A percentile compares a stretch with the other conserved stretches of the same genome.
Conservation (phyloP, 2,329 filamentous ascomycete species). For the Mollisiaceae sp. region DNA sequence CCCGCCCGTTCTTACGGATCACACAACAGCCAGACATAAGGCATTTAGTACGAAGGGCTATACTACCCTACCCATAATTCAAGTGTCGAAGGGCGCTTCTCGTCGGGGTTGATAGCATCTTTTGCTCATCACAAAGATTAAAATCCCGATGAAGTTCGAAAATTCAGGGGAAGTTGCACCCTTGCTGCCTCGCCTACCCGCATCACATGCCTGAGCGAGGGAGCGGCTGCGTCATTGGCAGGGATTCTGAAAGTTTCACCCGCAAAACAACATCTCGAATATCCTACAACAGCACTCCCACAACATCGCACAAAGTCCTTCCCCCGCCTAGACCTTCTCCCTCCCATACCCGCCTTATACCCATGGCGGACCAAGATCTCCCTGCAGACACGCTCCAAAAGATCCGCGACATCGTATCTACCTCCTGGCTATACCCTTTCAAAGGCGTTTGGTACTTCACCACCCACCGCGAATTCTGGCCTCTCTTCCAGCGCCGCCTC, state of each 20-base stretch:
- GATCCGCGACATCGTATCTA: constrained; percentile 37
- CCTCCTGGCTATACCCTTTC: constrained; percentile 56
- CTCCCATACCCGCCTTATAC: background rate
- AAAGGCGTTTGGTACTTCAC: constrained; percentile 84
- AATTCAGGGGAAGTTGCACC: background rate
- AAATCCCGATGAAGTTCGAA: background rate
- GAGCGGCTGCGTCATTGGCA: constrained; percentile 20
- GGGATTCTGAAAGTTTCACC: background rate
- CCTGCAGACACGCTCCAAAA: background rate
- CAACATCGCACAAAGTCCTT: background rate
- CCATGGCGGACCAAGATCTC: background rate
- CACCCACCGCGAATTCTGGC: constrained; percentile 78
- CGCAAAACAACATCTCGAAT: background rate
- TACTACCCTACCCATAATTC: background rate
- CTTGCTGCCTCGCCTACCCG: background rate
- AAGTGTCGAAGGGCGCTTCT: background rate
- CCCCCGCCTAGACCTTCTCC: background rate
- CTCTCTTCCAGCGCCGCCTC: constrained; percentile 77
- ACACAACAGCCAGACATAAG: too few species aligned
- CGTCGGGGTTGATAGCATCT: background rate
- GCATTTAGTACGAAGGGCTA: too few species aligned
- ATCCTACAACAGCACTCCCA: background rate
- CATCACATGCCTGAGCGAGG: background rate
- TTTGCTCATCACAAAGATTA: background rate
- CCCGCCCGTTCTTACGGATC: too few species aligned